Evolutionary conservation across 805 yeast species (phyloP).

Genomic region (Ogataea trehalophila): DNA sequence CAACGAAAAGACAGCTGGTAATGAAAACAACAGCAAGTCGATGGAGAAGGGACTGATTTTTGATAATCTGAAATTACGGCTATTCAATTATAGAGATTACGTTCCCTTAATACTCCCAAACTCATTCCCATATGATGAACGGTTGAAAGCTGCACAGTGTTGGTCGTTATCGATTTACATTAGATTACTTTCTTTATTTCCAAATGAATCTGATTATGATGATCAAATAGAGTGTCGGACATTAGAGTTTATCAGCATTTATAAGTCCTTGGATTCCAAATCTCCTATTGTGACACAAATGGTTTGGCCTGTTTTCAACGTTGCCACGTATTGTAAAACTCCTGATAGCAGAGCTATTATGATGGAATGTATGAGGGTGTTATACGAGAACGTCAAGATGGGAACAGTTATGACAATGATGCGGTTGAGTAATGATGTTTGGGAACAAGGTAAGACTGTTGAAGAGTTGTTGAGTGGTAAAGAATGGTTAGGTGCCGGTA

Average conservation of each 20-base stretch:
- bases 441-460: constrained; percentile 39
- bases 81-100: constrained; percentile 45
- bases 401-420: constrained; percentile 45
- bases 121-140: constrained; percentile 32
- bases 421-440: constrained; percentile 39
- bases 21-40: constrained; percentile 1
- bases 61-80: constrained; percentile 30
- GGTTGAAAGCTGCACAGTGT: constrained; percentile 51
- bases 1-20: neutral
- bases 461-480: constrained; percentile 39
- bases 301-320: constrained; percentile 58
- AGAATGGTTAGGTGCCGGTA: constrained; percentile 46
- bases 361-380: constrained; percentile 33
- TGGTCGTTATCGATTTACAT: constrained; percentile 42
- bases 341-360: constrained; percentile 29
- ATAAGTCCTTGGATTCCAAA: constrained; percentile 39
- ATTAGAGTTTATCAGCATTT: constrained; percentile 44
- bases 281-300: constrained; percentile 53
- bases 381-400: constrained; percentile 48
- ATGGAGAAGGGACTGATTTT: constrained; percentile 5
- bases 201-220: constrained; percentile 12
- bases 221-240: constrained; percentile 30
- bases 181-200: constrained; percentile 25
- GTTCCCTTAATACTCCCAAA: constrained; percentile 28
- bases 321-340: constrained; percentile 40